Base-by-base conservation (phyloP, 768 basidiomycete species). In the Gloeophyllum trabeum region DNA sequence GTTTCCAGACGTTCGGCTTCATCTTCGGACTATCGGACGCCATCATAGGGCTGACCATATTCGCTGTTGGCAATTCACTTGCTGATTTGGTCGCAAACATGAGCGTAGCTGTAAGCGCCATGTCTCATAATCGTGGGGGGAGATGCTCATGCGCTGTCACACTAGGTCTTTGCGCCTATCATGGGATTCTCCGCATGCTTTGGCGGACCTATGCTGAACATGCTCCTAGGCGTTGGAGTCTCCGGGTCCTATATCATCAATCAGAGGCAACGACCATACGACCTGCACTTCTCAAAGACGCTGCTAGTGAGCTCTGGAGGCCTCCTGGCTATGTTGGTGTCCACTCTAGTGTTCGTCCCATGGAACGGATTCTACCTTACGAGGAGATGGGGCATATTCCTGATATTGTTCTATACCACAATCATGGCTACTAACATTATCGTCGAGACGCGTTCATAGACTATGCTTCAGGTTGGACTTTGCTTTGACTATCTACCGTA, bases 171-270 rank as follows among this genome's bases (percentile, higher is more conserved):
- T 58, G 89, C 83, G 26, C 92, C 80, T 28, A 78, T 90, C 53
- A 96, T 93, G 92, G 91, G 85, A 19, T 92, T 96, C 61, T 88
- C 89, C 4, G 92, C 91, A 0, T 96, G 91, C 58, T 93, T 93
- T 50, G 91, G 91, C 39, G 84, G 88, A 1, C 88, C 89, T 0
- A 89, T 91, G 87, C 75, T 91, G 49, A 91, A 91, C 60, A 88
- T 91, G 46, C 72, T 91, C 4, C 75, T 90, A 25, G 94, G 94
- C 1, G 73, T 98, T 43, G 96, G 96, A 18, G 73, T 94, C 40
- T 91, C 92, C 0, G 94, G 96, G 4, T 77, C 85, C 3, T 88
- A 89, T 55, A 73, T 93, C 52, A 88, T 85, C 47, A 62, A 75
- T 25, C 67, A 83, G 41, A 76, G 75, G 2, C 59, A 59, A 0